A percentile compares a stretch with the other conserved stretches of the same genome.
Conservation (phyloP, 129 eudicot species). For the Chrysanthemum seticuspe region DNA sequence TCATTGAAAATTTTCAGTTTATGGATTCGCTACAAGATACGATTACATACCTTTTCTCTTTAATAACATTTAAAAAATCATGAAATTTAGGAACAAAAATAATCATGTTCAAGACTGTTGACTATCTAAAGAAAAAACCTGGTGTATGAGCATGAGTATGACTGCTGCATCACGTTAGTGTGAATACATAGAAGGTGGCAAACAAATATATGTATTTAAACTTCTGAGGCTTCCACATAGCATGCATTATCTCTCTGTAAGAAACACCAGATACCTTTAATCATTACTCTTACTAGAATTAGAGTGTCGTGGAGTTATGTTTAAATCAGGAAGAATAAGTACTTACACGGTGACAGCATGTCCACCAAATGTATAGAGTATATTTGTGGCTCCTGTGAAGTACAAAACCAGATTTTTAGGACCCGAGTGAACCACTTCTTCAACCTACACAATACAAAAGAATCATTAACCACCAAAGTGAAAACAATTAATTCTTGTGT, state of each 20-base stretch:
- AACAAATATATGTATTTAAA: conserved; percentile 64
- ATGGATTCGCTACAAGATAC: too few relatives aligned
- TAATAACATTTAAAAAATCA: too few relatives aligned
- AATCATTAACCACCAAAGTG: neutral
- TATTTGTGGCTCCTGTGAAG: conserved; percentile 75
- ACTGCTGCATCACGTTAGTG: conserved; percentile 76
- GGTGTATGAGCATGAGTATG: conserved; percentile 77
- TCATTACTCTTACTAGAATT: neutral
- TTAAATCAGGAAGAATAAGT: neutral
- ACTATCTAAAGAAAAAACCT: conserved; percentile 29
- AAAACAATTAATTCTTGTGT: neutral
- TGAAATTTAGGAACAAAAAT: too few relatives aligned
- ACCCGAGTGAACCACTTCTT: conserved; percentile 67
- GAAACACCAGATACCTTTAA: neutral
- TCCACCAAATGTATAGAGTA: conserved; percentile 78
- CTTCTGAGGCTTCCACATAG: conserved; percentile 74
- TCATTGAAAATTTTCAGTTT: neutral
- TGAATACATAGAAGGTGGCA: conserved; percentile 72
- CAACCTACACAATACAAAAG: conserved; percentile 33
- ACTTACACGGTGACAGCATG: conserved; percentile 86
- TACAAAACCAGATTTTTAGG: conserved; percentile 54
- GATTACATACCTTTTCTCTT: too few relatives aligned
- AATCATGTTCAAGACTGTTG: too few relatives aligned
- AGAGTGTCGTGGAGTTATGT: neutral
- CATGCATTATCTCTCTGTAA: conserved; percentile 71